Evolutionary conservation across 2,329 filamentous ascomycete species (phyloP).

Genomic region (Claviceps paspali): DNA sequence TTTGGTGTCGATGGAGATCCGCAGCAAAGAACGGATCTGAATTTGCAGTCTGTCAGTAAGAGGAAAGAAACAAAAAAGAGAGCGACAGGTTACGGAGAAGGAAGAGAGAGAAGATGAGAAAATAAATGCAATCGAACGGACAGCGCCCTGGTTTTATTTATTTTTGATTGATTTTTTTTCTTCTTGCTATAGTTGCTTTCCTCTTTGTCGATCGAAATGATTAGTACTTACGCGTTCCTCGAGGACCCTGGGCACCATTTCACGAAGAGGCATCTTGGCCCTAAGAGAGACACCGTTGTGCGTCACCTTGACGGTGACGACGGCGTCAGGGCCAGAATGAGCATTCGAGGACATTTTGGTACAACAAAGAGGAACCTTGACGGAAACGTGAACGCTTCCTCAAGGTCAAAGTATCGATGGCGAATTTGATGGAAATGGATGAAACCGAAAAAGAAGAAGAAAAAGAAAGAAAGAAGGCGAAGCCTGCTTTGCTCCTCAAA

Average conservation of each 20-base stretch:
- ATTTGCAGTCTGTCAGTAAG: neutral
- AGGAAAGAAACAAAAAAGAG: no score
- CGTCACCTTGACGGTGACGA: constrained; percentile 72
- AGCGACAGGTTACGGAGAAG: no score
- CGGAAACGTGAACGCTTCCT: neutral
- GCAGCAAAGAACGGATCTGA: constrained; percentile 22
- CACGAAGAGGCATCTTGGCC: constrained; percentile 78
- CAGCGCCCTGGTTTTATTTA: no score
- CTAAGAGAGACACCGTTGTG: constrained; percentile 62
- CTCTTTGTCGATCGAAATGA: neutral
- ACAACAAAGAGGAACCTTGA: neutral
- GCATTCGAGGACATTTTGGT: constrained; percentile 15
- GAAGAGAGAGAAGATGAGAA: no score
- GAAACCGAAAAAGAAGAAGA: constrained; percentile 4
- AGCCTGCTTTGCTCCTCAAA: no score
- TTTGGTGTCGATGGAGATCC: constrained; percentile 18
- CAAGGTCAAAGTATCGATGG: neutral
- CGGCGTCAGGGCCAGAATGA: constrained; percentile 13
- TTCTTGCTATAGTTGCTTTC: no score
- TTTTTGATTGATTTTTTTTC: no score
- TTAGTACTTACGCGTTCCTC: constrained; percentile 63
- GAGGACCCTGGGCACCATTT: constrained; percentile 59
- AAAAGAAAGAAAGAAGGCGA: constrained; percentile 8
- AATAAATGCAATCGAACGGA: no score
- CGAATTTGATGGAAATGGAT: neutral